Percentiles rank a stretch among this genome's conserved stretches.
phyloP scores from a whole-genome alignment of 768 basidiomycete species.

The Amanita rimosa region DNA sequence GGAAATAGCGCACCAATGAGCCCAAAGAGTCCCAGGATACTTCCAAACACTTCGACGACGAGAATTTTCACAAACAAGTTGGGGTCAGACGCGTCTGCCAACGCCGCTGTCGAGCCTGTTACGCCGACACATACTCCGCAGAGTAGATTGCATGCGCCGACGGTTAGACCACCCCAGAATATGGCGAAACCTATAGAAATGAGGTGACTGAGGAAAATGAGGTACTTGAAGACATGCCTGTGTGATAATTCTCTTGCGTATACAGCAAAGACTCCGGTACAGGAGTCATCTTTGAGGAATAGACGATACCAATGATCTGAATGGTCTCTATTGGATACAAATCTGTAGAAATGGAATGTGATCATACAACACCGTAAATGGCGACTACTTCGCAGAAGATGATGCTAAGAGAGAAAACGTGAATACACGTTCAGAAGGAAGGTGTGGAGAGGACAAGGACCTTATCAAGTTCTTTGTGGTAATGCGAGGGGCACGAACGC shows the following conservation, averaged over 20 bases:
- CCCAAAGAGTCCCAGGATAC: conserved; percentile 87
- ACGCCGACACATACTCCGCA: conserved; percentile 93
- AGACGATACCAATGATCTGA: conserved; percentile 94
- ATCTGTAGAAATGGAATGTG: background rate
- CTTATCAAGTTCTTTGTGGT: conserved; percentile 97
- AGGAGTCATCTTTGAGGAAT: conserved; percentile 65
- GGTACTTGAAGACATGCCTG: conserved; percentile 35
- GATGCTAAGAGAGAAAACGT: conserved; percentile 44
- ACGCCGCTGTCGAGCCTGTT: conserved; percentile 90
- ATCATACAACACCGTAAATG: conserved; percentile 87
- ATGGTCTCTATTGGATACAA: background rate
- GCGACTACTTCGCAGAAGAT: conserved; percentile 99
- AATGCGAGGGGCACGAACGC: conserved; percentile 87
- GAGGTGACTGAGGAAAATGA: background rate
- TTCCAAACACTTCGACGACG: conserved; percentile 90
- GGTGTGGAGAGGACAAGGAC: conserved; percentile 27
- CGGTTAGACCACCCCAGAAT: conserved; percentile 96
- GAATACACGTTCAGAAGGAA: background rate
- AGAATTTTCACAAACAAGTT: conserved; percentile 93
- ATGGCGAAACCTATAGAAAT: conserved; percentile 65
- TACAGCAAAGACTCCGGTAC: conserved; percentile 63
- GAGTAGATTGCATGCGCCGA: conserved; percentile 88
- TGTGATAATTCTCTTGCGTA: conserved; percentile 85
- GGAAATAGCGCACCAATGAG: conserved; percentile 58
- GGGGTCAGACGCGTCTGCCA: conserved; percentile 93